Evolutionary conservation across 176 grass and related monocot species (phyloP).

Genomic region (Cenchrus americanus): DNA sequence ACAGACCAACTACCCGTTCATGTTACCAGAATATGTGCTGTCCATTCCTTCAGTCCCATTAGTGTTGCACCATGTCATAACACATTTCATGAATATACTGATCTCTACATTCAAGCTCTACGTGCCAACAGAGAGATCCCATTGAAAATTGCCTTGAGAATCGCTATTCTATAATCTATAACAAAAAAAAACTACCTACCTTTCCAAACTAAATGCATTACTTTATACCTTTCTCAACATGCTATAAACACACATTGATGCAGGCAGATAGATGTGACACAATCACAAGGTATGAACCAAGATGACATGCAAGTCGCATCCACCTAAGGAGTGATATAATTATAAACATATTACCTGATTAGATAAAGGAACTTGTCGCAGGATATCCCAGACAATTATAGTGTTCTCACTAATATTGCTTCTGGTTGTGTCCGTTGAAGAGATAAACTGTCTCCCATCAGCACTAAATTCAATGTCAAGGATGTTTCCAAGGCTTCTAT

Average conservation of each 20-base stretch:
- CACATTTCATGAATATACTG: not conserved
- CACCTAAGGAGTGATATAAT: slow-evolving; percentile 13
- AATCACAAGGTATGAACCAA: not conserved
- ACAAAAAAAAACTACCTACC: no score
- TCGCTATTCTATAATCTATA: no score
- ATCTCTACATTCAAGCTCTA: not conserved
- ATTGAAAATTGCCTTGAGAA: not conserved
- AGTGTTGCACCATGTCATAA: not conserved
- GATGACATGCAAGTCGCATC: slow-evolving; percentile 7
- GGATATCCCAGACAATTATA: slow-evolving; percentile 83
- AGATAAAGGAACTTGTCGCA: slow-evolving; percentile 84
- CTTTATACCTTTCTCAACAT: not conserved
- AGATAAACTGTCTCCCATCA: slow-evolving; percentile 87
- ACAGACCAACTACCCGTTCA: not conserved
- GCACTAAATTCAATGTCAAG: slow-evolving; percentile 84
- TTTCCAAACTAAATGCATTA: not conserved
- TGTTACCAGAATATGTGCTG: not conserved
- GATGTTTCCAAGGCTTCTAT: slow-evolving; percentile 70
- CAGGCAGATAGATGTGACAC: slow-evolving; percentile 1
- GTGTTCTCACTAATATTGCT: slow-evolving; percentile 88
- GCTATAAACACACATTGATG: not conserved
- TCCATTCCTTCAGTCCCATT: slow-evolving; percentile 18
- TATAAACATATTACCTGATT: slow-evolving; percentile 61
- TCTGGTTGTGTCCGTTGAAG: slow-evolving; percentile 84
- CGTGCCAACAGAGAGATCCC: not conserved